phyloP scores from a whole-genome alignment of 2,329 filamentous ascomycete genomes.

The Ophidiomyces ophidiicola region DNA sequence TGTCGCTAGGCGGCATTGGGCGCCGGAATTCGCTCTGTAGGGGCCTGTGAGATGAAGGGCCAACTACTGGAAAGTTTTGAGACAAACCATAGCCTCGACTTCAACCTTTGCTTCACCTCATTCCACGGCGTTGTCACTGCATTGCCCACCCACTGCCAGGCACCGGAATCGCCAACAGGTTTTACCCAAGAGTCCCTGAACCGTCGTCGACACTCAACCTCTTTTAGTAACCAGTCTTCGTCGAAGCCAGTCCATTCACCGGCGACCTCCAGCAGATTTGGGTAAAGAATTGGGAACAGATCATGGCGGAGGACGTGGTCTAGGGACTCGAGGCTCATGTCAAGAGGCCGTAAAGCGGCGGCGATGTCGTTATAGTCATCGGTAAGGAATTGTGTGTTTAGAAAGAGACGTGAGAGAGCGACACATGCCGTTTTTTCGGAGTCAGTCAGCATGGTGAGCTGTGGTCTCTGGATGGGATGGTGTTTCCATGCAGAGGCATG shows the following conservation, averaged over 20 bases:
- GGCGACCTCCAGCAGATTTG: not conserved
- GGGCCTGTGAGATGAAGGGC: no score
- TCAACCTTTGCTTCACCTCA: not conserved
- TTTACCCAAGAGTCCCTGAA: not conserved
- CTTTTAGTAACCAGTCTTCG: not conserved
- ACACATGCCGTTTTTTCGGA: not conserved
- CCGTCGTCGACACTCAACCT: not conserved
- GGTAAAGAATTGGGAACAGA: not conserved
- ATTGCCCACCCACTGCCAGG: not conserved
- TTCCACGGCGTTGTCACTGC: not conserved
- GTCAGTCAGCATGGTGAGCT: not conserved
- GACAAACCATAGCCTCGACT: not conserved
- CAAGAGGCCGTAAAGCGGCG: not conserved
- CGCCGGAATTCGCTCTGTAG: no score
- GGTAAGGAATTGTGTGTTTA: not conserved
- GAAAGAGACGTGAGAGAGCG: not conserved
- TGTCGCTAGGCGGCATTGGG: no score
- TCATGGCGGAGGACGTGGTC: not conserved
- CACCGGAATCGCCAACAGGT: not conserved
- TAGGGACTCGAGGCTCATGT: not conserved
- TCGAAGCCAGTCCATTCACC: not conserved
- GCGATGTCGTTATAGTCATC: not conserved
- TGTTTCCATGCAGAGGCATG: no score
- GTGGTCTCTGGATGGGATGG: no score
- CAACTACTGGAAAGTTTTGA: no score